Evolutionary conservation across 129 eudicot species (phyloP).

Genomic region (Flaveria bidentis): DNA sequence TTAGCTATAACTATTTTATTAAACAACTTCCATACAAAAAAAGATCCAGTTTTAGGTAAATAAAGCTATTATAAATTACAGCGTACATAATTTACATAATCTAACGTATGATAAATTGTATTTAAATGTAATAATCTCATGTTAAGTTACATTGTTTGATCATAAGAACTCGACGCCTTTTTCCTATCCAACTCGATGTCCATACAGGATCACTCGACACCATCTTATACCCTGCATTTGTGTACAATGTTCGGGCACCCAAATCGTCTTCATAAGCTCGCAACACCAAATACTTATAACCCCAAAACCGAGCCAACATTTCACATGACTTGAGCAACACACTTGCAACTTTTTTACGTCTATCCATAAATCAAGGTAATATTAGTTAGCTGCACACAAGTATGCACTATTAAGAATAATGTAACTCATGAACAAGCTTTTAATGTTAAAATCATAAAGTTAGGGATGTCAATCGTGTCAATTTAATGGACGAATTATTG

Average conservation of each 20-base stretch:
- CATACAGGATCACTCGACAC: constrained; percentile 72
- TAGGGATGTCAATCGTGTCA: no score
- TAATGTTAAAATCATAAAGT: no score
- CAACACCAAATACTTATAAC: constrained; percentile 65
- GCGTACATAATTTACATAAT: constrained; percentile 10
- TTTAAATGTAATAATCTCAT: neutral
- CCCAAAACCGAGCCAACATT: constrained; percentile 56
- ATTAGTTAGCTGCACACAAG: neutral
- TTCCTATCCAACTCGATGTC: constrained; percentile 70
- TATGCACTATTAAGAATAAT: neutral
- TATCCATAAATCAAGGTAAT: constrained; percentile 19
- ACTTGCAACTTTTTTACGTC: constrained; percentile 81
- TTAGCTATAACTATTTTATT: no score
- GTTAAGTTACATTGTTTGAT: constrained; percentile 45
- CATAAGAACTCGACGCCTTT: constrained; percentile 78
- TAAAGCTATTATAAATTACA: neutral
- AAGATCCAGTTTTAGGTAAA: neutral
- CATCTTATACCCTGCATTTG: constrained; percentile 59
- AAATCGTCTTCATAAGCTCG: constrained; percentile 86
- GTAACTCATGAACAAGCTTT: neutral
- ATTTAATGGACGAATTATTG: no score
- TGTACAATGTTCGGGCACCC: constrained; percentile 69
- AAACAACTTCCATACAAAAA: no score
- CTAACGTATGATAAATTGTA: neutral
- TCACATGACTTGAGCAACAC: constrained; percentile 89